Evolutionary conservation across 495 filamentous ascomycete genomes (phyloP), one percentile per base, ranked within the genome.

Genomic region (Massariosphaeria phaeospora): DNA sequence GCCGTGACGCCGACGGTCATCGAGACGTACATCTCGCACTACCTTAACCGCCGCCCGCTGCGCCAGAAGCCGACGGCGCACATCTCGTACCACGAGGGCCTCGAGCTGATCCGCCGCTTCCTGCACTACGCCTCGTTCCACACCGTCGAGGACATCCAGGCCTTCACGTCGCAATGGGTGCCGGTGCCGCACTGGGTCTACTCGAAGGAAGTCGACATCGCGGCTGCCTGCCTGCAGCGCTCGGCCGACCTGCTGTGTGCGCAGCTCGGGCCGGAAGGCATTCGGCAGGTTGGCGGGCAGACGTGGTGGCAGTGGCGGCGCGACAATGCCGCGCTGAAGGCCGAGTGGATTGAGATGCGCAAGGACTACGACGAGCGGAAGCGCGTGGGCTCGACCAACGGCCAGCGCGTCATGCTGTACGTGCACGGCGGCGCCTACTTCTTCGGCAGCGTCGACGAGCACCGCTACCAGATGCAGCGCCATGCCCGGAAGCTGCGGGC

Each of bases 331-430:
- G 77, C 79, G 0, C 69, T 94, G 44, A 82, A 81, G 64, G 89
- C 86, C 1, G 93, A 97, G 66, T 96, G 89, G 91, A 84, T 97
- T 57, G 93, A 96, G 75, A 96, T 96, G 91, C 81, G 81, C 50
- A 76, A 78, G 48, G 86, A 96, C 61, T 85, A 90, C 61, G 70
- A 84, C 41, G 78, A 84, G 63, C 78, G 85, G 48, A 85, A 84
- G 69, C 84, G 83, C 68, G 76, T 76, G 64, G 68, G 69, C 0
- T 70, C 67, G 2, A 76, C 78, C 42, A 70, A 77, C 25, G 75
- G 77, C 7, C 86, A 84, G 59, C 80, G 88, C 24, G 83, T 93
- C 21, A 95, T 97, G 84, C 73, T 97, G 21, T 97, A 97, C 69
- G 78, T 96, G 8, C 91, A 96, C 65, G 91, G 91, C 3, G 84